These are phyloP conservation scores for Imleria badia DNA, from an alignment of 768 basidiomycete genomes.

Conservation along the genomic window DNA sequence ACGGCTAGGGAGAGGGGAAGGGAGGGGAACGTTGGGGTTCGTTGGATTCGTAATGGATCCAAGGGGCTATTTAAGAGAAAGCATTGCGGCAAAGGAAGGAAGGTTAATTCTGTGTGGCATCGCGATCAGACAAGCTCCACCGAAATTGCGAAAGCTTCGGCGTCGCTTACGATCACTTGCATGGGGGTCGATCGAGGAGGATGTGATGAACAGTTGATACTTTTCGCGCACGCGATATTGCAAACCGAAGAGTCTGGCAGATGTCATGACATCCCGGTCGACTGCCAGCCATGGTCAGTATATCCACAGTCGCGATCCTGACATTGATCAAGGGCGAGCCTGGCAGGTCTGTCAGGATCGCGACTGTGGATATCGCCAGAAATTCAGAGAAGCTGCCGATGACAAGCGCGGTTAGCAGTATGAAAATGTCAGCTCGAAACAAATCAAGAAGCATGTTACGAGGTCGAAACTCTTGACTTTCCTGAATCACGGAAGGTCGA, in stretches of 20 bases:
- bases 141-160: neutral
- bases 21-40: neutral
- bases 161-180: neutral
- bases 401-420: neutral
- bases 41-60: neutral
- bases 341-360: neutral
- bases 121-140: neutral
- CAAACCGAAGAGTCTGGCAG: neutral
- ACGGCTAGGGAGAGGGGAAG: neutral
- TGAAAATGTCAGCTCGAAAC: neutral
- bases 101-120: neutral
- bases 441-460: neutral
- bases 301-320: neutral
- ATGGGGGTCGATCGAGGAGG: neutral
- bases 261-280: neutral
- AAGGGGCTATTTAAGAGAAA: constrained; percentile 1
- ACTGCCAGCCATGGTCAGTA: neutral
- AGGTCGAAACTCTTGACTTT: too few species aligned
- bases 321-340: neutral
- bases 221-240: neutral
- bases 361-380: too few species aligned
- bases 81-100: neutral
- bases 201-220: neutral
- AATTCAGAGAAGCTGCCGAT: neutral
- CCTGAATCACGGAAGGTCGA: too few species aligned